Conservation (phyloP, 345 rosid species). For the Eucalyptus shirleyi region DNA sequence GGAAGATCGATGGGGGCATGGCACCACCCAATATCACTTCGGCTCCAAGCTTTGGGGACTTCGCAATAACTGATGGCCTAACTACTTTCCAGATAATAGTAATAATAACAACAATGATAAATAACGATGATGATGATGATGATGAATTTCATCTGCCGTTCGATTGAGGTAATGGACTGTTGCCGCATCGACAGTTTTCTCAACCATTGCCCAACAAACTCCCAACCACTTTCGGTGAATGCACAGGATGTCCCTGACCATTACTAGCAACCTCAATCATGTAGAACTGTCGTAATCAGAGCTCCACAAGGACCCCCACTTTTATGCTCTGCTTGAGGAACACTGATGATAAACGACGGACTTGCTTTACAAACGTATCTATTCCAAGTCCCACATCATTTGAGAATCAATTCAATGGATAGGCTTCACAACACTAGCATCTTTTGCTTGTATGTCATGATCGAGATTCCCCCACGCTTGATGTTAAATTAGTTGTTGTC, state of each 20-base stretch:
- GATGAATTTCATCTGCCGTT: not conserved
- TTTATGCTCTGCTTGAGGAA: not conserved
- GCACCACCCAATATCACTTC: not conserved
- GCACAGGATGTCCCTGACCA: not conserved
- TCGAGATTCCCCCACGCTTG: not conserved
- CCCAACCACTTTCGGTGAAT: not conserved
- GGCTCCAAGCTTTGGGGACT: not conserved
- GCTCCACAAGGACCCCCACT: not conserved
- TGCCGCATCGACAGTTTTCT: not conserved
- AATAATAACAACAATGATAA: not conserved
- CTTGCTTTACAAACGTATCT: not conserved
- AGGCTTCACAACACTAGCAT: not conserved
- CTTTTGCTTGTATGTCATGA: not conserved
- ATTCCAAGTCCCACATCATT: not conserved
- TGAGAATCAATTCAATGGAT: not conserved
- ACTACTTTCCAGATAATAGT: not conserved
- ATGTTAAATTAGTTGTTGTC: not conserved
- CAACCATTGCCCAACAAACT: not conserved
- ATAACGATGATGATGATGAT: not conserved
- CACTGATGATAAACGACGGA: not conserved
- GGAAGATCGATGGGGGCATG: not conserved
- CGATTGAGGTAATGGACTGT: not conserved
- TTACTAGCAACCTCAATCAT: not conserved
- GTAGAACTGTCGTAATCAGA: not conserved
- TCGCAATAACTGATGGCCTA: not conserved